Conservation (phyloP, 2,329 filamentous ascomycete genomes). For the Neobulgaria alba region DNA sequence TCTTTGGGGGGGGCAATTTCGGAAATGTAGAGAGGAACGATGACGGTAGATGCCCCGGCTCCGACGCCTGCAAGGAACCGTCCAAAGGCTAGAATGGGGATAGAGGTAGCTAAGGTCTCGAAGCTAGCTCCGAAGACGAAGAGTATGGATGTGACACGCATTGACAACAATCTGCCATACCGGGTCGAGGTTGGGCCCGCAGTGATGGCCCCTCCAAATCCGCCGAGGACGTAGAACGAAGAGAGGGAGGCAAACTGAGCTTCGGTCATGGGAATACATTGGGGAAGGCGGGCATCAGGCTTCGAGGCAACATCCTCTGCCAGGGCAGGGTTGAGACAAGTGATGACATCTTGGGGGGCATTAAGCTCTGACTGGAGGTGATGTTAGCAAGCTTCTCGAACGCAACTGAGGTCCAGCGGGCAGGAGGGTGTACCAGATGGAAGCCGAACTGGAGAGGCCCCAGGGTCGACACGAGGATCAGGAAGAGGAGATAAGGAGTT, state of each 20-base stretch:
- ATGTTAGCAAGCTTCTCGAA: constrained; percentile 4
- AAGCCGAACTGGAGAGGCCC: constrained; percentile 93
- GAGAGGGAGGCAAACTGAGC: constrained; percentile 78
- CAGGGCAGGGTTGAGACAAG: constrained; percentile 60
- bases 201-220: constrained; percentile 71
- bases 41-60: constrained; percentile 82
- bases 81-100: constrained; percentile 61
- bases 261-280: constrained; percentile 84
- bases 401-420: background rate
- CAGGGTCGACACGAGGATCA: constrained; percentile 69
- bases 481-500: constrained; percentile 68
- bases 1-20: constrained; percentile 72
- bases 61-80: constrained; percentile 74
- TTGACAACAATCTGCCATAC: constrained; percentile 65
- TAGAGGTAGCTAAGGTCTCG: constrained; percentile 62
- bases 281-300: constrained; percentile 38
- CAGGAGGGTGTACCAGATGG: constrained; percentile 56
- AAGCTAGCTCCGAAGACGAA: constrained; percentile 69
- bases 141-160: constrained; percentile 69
- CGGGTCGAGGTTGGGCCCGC: constrained; percentile 72
- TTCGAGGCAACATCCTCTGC: constrained; percentile 19
- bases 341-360: constrained; percentile 87
- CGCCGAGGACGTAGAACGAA: constrained; percentile 85
- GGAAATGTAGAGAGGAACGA: constrained; percentile 89
- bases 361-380: constrained; percentile 84